Evolutionary conservation across 495 filamentous ascomycete species (phyloP).

Genomic region (Tirmania nivea): DNA sequence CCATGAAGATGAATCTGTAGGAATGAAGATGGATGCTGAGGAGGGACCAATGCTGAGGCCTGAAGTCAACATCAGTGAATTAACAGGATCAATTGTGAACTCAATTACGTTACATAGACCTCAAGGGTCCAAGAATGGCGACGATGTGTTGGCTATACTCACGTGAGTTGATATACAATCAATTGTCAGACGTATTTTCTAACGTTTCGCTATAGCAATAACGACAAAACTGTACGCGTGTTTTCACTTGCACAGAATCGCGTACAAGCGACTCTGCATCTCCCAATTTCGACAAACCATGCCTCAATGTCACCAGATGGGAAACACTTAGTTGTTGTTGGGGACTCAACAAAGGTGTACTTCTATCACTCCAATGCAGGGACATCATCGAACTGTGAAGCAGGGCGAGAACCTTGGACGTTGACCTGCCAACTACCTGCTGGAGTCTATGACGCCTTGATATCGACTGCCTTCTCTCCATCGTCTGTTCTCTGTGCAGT

Average conservation of each 20-base stretch:
- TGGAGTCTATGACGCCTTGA: constrained; percentile 27
- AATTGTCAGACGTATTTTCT: background rate
- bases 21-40: background rate
- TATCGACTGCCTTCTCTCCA: constrained; percentile 50
- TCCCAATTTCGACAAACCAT: constrained; percentile 72
- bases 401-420: constrained; percentile 16
- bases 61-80: constrained; percentile 30
- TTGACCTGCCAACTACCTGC: constrained; percentile 18
- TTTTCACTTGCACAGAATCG: constrained; percentile 44
- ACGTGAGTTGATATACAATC: constrained; percentile 25
- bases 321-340: constrained; percentile 54
- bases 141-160: constrained; percentile 42
- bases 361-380: constrained; percentile 38
- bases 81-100: constrained; percentile 43
- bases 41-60: constrained; percentile 12
- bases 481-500: constrained; percentile 45
- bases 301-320: constrained; percentile 81
- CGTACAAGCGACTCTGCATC: constrained; percentile 43
- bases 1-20: constrained; percentile 2
- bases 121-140: constrained; percentile 22
- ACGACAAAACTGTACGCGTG: constrained; percentile 66
- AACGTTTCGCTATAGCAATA: constrained; percentile 34
- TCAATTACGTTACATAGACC: constrained; percentile 47
- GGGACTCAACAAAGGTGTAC: constrained; percentile 65
- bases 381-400: constrained; percentile 23